Percentiles rank a stretch among this genome's conserved stretches.
phyloP scores from a whole-genome alignment of 2,329 filamentous ascomycete species.

The Monilinia laxa region DNA sequence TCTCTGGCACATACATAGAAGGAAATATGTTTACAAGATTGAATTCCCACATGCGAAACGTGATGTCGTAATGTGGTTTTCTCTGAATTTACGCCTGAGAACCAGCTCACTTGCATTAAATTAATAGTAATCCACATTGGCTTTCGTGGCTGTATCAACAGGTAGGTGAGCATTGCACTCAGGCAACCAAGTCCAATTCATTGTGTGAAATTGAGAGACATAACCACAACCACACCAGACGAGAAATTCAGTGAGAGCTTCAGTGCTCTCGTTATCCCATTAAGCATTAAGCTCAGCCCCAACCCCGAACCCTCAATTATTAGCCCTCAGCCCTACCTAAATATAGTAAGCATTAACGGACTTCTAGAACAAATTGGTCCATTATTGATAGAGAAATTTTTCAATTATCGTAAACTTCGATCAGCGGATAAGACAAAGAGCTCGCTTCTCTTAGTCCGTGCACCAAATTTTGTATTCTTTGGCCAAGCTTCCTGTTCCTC shows the following conservation, averaged over 20 bases:
- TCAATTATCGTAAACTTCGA: not conserved
- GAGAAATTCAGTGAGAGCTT: not conserved
- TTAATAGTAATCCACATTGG: not conserved
- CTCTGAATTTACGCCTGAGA: not conserved
- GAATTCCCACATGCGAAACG: not conserved
- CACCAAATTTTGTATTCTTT: slow-evolving; percentile 1
- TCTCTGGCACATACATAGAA: slow-evolving; percentile 4
- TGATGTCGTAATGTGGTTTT: not conserved
- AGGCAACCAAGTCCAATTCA: not conserved
- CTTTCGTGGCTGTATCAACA: not conserved
- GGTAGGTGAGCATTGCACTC: not conserved
- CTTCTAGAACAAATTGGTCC: not conserved
- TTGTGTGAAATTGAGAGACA: not conserved
- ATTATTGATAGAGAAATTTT: not conserved
- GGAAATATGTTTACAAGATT: slow-evolving; percentile 17
- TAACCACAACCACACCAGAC: not conserved
- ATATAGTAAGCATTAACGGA: not conserved
- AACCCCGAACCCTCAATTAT: not conserved
- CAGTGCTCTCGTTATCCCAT: not conserved
- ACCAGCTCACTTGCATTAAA: not conserved
- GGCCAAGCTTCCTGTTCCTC: slow-evolving; percentile 9
- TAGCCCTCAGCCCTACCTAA: slow-evolving; percentile 18
- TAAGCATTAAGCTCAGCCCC: no score
- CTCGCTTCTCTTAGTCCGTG: slow-evolving; percentile 1
- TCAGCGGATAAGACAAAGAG: slow-evolving; percentile 22